phyloP scores from a whole-genome alignment of 2,329 filamentous ascomycete genomes.

The Chrysoporthe cubensis region DNA sequence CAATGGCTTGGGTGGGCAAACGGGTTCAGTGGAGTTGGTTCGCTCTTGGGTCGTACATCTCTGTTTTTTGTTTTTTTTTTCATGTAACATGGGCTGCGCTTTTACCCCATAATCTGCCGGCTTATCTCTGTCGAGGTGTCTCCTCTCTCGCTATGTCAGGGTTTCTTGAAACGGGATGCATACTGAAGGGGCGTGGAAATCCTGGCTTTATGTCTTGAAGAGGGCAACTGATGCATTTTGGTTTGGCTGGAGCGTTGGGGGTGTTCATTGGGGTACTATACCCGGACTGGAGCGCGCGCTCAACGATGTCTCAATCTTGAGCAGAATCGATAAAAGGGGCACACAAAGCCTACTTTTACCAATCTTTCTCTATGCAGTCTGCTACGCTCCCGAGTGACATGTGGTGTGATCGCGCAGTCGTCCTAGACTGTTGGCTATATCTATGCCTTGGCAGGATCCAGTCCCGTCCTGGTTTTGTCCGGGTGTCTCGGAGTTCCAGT shows the following conservation, averaged over 20 bases:
- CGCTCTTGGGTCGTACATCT: slow-evolving; percentile 26
- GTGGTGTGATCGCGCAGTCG: background rate
- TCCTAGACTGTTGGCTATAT: too few species aligned
- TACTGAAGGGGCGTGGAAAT: slow-evolving; percentile 27
- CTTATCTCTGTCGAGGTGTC: slow-evolving; percentile 27
- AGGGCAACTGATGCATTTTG: slow-evolving; percentile 30
- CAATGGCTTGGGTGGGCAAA: slow-evolving; percentile 25
- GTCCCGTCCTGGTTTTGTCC: background rate
- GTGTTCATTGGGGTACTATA: slow-evolving; percentile 30
- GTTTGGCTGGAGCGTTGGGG: slow-evolving; percentile 29
- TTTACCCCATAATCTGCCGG: slow-evolving; percentile 29
- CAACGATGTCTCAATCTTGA: background rate
- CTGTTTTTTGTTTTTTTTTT: slow-evolving; percentile 18
- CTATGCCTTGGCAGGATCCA: too few species aligned
- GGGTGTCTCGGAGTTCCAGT: too few species aligned
- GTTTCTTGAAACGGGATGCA: slow-evolving; percentile 28
- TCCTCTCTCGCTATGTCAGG: slow-evolving; percentile 24
- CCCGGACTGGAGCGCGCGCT: slow-evolving; percentile 26
- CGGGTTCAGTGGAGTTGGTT: slow-evolving; percentile 30
- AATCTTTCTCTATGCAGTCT: background rate
- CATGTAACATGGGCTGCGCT: slow-evolving; percentile 27
- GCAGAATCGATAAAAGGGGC: slow-evolving; percentile 22
- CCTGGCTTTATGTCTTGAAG: slow-evolving; percentile 26
- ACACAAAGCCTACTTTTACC: slow-evolving; percentile 19
- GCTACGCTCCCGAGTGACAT: background rate